phyloP scores from a whole-genome alignment of 148 eudicot species.

The Talinum fruticosum region DNA sequence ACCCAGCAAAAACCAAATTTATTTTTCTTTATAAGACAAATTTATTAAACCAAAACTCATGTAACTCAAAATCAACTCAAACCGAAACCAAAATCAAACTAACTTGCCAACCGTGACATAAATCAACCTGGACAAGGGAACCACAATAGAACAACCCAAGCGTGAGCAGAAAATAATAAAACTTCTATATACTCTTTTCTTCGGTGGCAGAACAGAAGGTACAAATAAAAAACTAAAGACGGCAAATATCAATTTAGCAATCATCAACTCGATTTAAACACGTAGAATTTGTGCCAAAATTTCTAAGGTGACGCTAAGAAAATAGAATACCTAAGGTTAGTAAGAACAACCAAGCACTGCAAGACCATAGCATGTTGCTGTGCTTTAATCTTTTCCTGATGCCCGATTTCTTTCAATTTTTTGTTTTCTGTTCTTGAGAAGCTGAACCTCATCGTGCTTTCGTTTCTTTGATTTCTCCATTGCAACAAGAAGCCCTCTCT shows the following conservation, averaged over 20 bases:
- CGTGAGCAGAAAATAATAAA: neutral
- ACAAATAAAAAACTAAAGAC: neutral
- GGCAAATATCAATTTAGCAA: neutral
- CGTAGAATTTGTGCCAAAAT: neutral
- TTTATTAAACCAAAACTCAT: too few species aligned
- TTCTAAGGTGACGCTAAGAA: neutral
- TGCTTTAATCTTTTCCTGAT: slow-evolving; percentile 12
- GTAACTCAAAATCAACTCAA: too few species aligned
- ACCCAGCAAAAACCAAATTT: too few species aligned
- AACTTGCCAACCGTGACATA: too few species aligned
- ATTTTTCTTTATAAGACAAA: too few species aligned
- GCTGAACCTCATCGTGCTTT: slow-evolving; percentile 33
- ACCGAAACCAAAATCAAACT: too few species aligned
- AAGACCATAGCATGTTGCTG: neutral
- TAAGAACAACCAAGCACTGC: neutral
- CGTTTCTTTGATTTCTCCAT: slow-evolving; percentile 47
- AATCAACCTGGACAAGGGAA: too few species aligned
- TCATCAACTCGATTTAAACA: neutral
- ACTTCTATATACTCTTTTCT: neutral
- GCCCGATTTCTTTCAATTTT: slow-evolving; percentile 28
- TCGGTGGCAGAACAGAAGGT: neutral
- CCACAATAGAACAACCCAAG: neutral
- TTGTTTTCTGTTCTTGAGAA: slow-evolving; percentile 48
- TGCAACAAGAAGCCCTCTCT: slow-evolving; percentile 51
- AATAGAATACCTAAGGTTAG: neutral